Conservation (phyloP, 345 rosid species). For the Rubroshorea leprosula region DNA sequence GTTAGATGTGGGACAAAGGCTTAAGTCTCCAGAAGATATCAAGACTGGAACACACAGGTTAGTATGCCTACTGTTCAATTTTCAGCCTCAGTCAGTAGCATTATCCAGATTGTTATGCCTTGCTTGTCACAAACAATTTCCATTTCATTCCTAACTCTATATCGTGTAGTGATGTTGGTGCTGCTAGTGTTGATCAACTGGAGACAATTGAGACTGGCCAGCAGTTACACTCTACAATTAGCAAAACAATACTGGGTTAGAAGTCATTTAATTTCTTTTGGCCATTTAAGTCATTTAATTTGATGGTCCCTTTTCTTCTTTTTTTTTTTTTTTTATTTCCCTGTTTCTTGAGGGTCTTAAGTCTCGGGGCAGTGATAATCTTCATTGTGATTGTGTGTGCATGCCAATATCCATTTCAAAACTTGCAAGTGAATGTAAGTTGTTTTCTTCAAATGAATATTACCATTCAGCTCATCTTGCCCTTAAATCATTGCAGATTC, state of each 20-base stretch:
- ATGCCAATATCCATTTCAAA: not conserved
- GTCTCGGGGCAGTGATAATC: not conserved
- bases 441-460: not conserved
- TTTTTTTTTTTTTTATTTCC: no score
- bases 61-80: not conserved
- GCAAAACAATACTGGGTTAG: not conserved
- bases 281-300: no score
- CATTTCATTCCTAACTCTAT: not conserved
- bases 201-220: not conserved
- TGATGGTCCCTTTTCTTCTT: no score
- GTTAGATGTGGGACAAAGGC: not conserved
- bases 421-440: not conserved
- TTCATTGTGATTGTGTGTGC: no score
- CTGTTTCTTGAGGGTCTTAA: not conserved
- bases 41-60: not conserved
- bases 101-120: no score
- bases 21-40: not conserved
- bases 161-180: not conserved
- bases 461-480: constrained; percentile 18
- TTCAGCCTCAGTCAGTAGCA: no score
- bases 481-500: constrained; percentile 33
- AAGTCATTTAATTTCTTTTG: not conserved
- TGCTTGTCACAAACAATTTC: no score
- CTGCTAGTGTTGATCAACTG: not conserved
- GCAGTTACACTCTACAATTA: not conserved